Evolutionary conservation across 2,329 filamentous ascomycete species (phyloP).

Genomic region (Cladosporium sp.): DNA sequence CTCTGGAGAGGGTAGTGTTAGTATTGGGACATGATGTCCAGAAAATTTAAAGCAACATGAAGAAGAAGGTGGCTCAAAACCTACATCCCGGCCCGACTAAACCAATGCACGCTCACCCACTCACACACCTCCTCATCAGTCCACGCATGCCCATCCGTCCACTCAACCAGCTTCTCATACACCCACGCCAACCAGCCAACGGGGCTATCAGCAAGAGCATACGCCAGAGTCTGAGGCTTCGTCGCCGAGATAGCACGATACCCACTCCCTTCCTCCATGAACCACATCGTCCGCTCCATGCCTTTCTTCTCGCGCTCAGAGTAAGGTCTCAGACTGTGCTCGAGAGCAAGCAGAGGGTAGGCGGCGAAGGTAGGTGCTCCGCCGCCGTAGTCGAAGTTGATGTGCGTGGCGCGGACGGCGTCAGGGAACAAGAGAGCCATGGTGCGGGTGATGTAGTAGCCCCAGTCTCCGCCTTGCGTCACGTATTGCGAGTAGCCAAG

Average conservation of each 20-base stretch:
- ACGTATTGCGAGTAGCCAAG: slow-evolving; percentile 64
- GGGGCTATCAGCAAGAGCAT: slow-evolving; percentile 66
- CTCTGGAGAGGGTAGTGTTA: background rate
- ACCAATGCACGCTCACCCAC: slow-evolving; percentile 19
- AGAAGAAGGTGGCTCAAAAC: background rate
- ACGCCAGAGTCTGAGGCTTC: slow-evolving; percentile 66
- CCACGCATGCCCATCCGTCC: slow-evolving; percentile 16
- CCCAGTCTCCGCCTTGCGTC: slow-evolving; percentile 69
- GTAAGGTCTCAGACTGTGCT: slow-evolving; percentile 54
- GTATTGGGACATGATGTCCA: background rate
- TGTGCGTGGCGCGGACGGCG: slow-evolving; percentile 58
- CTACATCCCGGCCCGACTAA: slow-evolving; percentile 12
- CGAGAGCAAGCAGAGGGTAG: slow-evolving; percentile 56
- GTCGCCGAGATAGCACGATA: slow-evolving; percentile 42
- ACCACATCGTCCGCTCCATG: slow-evolving; percentile 54
- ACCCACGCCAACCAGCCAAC: slow-evolving; percentile 72
- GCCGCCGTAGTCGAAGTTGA: slow-evolving; percentile 55
- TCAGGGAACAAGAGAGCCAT: slow-evolving; percentile 59
- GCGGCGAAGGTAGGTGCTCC: slow-evolving; percentile 49
- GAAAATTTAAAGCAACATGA: background rate
- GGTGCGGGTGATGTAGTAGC: slow-evolving; percentile 62
- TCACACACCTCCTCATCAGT: slow-evolving; percentile 17
- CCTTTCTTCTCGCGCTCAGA: slow-evolving; percentile 51
- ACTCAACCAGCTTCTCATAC: slow-evolving; percentile 53
- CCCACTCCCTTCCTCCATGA: slow-evolving; percentile 52